Evolutionary conservation across 257 asterid species (phyloP), one percentile per base, ranked within the genome.

Genomic region (Solanum etuberosum): DNA sequence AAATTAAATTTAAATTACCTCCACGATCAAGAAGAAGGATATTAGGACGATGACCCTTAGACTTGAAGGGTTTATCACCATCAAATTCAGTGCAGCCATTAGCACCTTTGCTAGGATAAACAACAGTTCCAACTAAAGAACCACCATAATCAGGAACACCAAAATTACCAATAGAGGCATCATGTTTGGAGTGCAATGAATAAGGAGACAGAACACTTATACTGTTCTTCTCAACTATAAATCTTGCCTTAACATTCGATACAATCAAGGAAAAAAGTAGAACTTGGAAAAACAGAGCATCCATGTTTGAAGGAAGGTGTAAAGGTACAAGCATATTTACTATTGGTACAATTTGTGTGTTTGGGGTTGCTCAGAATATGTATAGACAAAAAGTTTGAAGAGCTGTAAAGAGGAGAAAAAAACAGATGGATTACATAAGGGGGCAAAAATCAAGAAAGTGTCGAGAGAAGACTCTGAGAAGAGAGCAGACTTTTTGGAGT

Each of bases 111-210:
- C 31, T 43, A 31, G 98, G 98, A 89, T 95, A 95, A 42, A 91
- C 78, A 61, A 96, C 93, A 15, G 94, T 89, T 7, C 98, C 99
- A 25, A 90, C 86, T 91, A 96, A 86, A 21, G 98, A 94, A 68
- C 98, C 99, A 40, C 99, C 99, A 61, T 96, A 96, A 35, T 96
- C 94, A 21, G 99, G 99, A 34, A 96, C 98, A 14, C 99, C 99
- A 80, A 96, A 96, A 93, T 96, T 95, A 48, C 96, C 98, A 83
- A 96, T 96, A 3, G 98, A 94, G 25, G 97, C 98, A 83, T 96
- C 98, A 89, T 95, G 98, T 48, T 91, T 94, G 1, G 98, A 93
- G 57, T 92, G 91, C 38, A 90, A 65, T 38, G 88, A 88, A 65
- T 82, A 86, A 2, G 99, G 99, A 21, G 98, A 91, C 54, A 96